These are phyloP conservation scores for Globisporangium megalacanthum DNA, from an alignment of 352 stramenopile genomes.

Conservation along the genomic window DNA sequence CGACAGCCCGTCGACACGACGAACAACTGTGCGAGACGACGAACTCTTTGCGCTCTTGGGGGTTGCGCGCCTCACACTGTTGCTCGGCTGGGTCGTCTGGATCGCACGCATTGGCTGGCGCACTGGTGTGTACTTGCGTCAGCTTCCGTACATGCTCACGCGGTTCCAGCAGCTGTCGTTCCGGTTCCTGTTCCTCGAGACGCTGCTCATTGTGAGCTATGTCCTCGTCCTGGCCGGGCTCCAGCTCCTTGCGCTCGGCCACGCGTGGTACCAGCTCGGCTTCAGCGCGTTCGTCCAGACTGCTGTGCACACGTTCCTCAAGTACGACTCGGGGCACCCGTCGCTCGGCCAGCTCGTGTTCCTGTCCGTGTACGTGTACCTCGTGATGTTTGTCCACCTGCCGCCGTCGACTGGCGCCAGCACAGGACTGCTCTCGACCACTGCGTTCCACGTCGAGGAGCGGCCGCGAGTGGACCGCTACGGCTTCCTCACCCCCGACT, in stretches of 20 bases:
- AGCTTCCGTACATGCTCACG: slow-evolving; percentile 79
- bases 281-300: slow-evolving; percentile 65
- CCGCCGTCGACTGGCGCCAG: slow-evolving; percentile 44
- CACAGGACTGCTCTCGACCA: slow-evolving; percentile 49
- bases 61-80: slow-evolving; percentile 47
- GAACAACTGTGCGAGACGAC: slow-evolving; percentile 13
- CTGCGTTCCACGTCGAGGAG: slow-evolving; percentile 72
- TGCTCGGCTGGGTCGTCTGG: slow-evolving; percentile 72
- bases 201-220: slow-evolving; percentile 70
- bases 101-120: slow-evolving; percentile 50
- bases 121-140: slow-evolving; percentile 54
- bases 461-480: slow-evolving; percentile 53
- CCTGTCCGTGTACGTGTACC: slow-evolving; percentile 75
- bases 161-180: slow-evolving; percentile 86
- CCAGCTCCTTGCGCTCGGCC: slow-evolving; percentile 54
- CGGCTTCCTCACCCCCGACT: slow-evolving; percentile 57
- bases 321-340: slow-evolving; percentile 39
- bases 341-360: slow-evolving; percentile 74
- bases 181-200: slow-evolving; percentile 77
- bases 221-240: slow-evolving; percentile 59
- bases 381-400: slow-evolving; percentile 82
- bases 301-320: slow-evolving; percentile 63
- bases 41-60: slow-evolving; percentile 65
- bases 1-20: neutral
- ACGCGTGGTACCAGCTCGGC: slow-evolving; percentile 65